phyloP scores from a whole-genome alignment of 2,329 filamentous ascomycete species.

The Cladosporium colombiae region DNA sequence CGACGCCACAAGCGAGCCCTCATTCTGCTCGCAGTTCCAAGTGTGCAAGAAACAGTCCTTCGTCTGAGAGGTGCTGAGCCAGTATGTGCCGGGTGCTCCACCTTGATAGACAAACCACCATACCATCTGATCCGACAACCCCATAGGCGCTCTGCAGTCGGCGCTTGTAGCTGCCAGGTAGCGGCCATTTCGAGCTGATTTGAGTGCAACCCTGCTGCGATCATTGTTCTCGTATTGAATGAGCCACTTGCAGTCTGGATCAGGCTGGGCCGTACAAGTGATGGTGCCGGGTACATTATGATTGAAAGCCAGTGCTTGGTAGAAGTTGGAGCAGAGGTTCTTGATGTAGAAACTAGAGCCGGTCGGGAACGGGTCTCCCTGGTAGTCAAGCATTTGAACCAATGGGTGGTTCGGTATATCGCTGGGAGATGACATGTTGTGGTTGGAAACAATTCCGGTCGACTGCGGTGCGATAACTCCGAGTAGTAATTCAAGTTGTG shows the following conservation, averaged over 20 bases:
- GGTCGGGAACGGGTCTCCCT: conserved; percentile 22
- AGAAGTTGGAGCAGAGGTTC: conserved; percentile 20
- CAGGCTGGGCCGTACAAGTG: conserved; percentile 13
- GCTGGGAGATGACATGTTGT: conserved; percentile 21
- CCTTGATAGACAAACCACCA: conserved; percentile 23
- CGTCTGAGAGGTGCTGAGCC: conserved; percentile 21
- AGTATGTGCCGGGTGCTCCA: conserved; percentile 15
- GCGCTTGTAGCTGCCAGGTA: conserved; percentile 18
- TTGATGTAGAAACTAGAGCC: conserved; percentile 21
- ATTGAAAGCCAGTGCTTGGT: conserved; percentile 20
- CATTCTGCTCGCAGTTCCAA: conserved; percentile 4
- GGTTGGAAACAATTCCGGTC: background rate
- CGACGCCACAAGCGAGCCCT: conserved; percentile 14
- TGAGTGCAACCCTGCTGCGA: conserved; percentile 17
- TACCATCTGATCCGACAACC: conserved; percentile 10
- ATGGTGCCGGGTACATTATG: conserved; percentile 4
- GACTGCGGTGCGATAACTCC: background rate
- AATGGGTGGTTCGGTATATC: conserved; percentile 20
- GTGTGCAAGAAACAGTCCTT: conserved; percentile 21
- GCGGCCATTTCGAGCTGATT: conserved; percentile 9
- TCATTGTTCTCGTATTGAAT: conserved; percentile 22
- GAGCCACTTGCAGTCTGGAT: conserved; percentile 22
- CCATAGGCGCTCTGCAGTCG: conserved; percentile 11
- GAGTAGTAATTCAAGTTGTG: background rate
- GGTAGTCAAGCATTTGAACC: conserved; percentile 17